Conservation (phyloP, 1,139 yeast genomes). For the Yamadazyma kanchanaburiensis region DNA sequence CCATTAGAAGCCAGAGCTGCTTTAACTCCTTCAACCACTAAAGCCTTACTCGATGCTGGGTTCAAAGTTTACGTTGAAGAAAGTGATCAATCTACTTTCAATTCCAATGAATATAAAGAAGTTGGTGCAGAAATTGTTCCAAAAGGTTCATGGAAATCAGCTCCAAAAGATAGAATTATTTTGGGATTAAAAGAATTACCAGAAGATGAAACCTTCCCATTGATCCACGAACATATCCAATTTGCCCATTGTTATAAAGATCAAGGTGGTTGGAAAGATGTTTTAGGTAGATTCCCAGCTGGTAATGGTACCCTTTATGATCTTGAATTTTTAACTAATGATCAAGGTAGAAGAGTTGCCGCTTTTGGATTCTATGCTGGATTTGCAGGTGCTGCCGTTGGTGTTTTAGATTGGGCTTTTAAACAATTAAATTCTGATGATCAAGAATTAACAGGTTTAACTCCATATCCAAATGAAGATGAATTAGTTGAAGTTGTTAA, state of each 20-base stretch:
- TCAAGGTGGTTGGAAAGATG: slow-evolving; percentile 97
- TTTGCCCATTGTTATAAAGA: slow-evolving; percentile 98
- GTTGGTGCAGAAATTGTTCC: slow-evolving; percentile 90
- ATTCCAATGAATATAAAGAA: slow-evolving; percentile 66
- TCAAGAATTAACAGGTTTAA: slow-evolving; percentile 69
- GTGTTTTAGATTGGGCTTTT: slow-evolving; percentile 91
- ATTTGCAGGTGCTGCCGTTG: slow-evolving; percentile 97
- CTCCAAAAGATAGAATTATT: slow-evolving; percentile 87
- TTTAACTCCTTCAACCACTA: slow-evolving; percentile 86
- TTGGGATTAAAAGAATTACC: slow-evolving; percentile 95
- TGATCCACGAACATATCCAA: slow-evolving; percentile 93
- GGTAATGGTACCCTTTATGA: slow-evolving; percentile 92
- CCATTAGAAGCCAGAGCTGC: slow-evolving; percentile 98
- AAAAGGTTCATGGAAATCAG: slow-evolving; percentile 86
- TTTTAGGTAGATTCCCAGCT: slow-evolving; percentile 78
- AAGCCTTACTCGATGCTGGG: slow-evolving; percentile 81
- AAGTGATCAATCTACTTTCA: slow-evolving; percentile 78
- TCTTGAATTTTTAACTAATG: slow-evolving; percentile 90
- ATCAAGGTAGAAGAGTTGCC: slow-evolving; percentile 95
- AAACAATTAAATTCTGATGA: slow-evolving; percentile 68
- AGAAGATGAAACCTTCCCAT: slow-evolving; percentile 84
- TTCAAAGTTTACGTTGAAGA: slow-evolving; percentile 86
- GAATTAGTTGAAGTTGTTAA: slow-evolving; percentile 70
- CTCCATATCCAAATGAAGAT: slow-evolving; percentile 79
- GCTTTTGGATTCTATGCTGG: slow-evolving; percentile 99